Conservation (phyloP, 1,284 basidiomycete species). For the Apiotrichum gracile region DNA sequence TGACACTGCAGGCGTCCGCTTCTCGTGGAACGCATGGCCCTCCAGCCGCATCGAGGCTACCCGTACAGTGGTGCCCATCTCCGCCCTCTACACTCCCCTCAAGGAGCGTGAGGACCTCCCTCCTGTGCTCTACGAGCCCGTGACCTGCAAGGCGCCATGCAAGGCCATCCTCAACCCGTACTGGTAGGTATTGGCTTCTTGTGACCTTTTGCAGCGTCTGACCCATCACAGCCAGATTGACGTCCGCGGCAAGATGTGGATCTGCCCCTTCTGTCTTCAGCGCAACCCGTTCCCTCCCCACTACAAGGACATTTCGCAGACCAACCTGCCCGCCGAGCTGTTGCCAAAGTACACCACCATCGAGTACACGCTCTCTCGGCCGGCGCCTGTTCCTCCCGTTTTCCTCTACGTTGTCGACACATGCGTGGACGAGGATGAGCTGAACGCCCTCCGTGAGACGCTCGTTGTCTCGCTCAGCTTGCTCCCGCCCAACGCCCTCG, state of each 20-base stretch:
- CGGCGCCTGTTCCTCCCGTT: conserved; percentile 86
- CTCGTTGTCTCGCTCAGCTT: conserved; percentile 88
- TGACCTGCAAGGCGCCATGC: conserved; percentile 96
- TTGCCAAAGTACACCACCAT: conserved; percentile 98
- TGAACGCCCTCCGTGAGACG: conserved; percentile 89
- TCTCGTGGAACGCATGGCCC: conserved; percentile 99
- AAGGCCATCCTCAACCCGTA: conserved; percentile 96
- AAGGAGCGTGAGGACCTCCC: conserved; percentile 93
- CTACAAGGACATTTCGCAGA: conserved; percentile 98
- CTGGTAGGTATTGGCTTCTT: conserved; percentile 58
- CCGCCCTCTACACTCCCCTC: conserved; percentile 94
- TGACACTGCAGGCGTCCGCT: conserved; percentile 63
- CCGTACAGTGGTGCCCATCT: conserved; percentile 94
- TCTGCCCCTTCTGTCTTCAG: conserved; percentile 95
- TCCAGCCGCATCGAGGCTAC: conserved; percentile 96
- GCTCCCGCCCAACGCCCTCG: conserved; percentile 87
- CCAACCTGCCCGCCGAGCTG: conserved; percentile 91
- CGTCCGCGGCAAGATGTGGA: conserved; percentile 97
- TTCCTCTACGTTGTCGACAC: conserved; percentile 98
- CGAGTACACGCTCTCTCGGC: conserved; percentile 92
- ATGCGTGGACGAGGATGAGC: conserved; percentile 91
- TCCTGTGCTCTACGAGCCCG: conserved; percentile 94
- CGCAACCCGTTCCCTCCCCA: conserved; percentile 97
- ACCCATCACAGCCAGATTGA: conserved; percentile 78
- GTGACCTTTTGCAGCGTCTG: neutral